Evolutionary conservation across 306 rosid genomes (phyloP).

Genomic region (Lathyrus tuberosus): DNA sequence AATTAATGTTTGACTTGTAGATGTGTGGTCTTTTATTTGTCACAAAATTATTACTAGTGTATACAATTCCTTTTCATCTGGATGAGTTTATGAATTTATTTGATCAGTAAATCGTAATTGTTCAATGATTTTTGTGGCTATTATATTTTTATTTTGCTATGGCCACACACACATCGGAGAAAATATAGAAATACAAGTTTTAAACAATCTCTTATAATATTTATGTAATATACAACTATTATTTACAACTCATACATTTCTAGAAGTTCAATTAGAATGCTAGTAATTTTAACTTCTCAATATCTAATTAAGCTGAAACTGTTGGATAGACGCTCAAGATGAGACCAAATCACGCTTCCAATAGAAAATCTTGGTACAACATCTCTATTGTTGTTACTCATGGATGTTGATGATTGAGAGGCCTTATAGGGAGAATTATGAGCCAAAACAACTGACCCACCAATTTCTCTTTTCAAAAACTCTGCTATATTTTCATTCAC

Average conservation of each 20-base stretch:
- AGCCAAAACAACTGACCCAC: not conserved
- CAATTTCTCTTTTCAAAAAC: not conserved
- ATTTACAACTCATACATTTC: not conserved
- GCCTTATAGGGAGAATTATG: not conserved
- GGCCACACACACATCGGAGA: not conserved
- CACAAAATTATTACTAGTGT: too few relatives aligned
- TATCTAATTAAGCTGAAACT: not conserved
- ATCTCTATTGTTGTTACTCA: not conserved
- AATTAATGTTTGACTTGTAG: too few relatives aligned
- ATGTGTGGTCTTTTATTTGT: too few relatives aligned
- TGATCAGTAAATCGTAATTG: too few relatives aligned
- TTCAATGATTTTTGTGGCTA: not conserved
- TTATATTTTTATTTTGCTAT: not conserved
- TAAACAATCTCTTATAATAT: not conserved
- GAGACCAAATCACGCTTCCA: conserved; percentile 1
- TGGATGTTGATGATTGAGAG: conserved; percentile 1
- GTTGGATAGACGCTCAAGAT: not conserved
- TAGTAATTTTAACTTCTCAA: not conserved
- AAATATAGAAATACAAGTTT: not conserved
- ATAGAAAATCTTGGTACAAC: not conserved
- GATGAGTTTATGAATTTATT: too few relatives aligned
- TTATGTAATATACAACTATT: not conserved
- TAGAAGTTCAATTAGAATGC: not conserved
- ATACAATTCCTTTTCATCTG: too few relatives aligned
- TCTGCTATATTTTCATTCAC: conserved; percentile 5